Percentiles rank a stretch among this genome's conserved stretches.
Evolutionary conservation across 2,329 filamentous ascomycete genomes (phyloP).

Genomic region (Diaporthe amygdali): DNA sequence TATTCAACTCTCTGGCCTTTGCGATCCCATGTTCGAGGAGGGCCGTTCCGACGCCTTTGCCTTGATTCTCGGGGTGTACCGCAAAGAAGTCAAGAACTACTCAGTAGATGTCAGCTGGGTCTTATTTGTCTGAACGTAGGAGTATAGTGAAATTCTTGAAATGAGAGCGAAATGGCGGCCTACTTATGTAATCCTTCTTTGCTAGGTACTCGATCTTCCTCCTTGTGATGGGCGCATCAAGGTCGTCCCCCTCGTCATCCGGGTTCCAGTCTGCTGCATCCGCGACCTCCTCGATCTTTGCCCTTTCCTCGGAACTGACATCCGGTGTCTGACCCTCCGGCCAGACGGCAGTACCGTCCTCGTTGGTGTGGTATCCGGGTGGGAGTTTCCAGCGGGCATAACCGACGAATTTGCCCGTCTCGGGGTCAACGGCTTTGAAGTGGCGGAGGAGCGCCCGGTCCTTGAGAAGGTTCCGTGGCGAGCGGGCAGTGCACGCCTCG

Average conservation of each 20-base stretch:
- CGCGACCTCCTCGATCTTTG: slow-evolving; percentile 19
- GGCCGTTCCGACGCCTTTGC: slow-evolving; percentile 30
- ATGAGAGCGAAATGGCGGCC: background rate
- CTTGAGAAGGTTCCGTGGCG: slow-evolving; percentile 27
- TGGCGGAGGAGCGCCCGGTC: slow-evolving; percentile 27
- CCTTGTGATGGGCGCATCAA: slow-evolving; percentile 21
- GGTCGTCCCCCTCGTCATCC: slow-evolving; percentile 11
- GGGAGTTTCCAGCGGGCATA: slow-evolving; percentile 32
- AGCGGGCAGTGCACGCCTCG: background rate
- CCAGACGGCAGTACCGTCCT: slow-evolving; percentile 20
- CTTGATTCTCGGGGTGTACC: slow-evolving; percentile 30
- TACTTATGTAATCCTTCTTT: slow-evolving; percentile 27
- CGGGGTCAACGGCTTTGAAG: slow-evolving; percentile 29
- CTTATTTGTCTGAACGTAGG: background rate
- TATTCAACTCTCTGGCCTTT: slow-evolving; percentile 29
- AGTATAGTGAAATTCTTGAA: no score
- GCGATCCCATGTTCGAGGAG: slow-evolving; percentile 29
- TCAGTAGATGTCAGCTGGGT: background rate
- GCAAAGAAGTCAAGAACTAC: slow-evolving; percentile 34
- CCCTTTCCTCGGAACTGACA: slow-evolving; percentile 24
- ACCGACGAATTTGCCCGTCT: slow-evolving; percentile 28
- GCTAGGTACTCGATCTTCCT: slow-evolving; percentile 21
- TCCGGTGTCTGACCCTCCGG: slow-evolving; percentile 27
- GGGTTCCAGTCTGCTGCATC: slow-evolving; percentile 25
- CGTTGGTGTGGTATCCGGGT: background rate